Base-by-base conservation (phyloP, 202 grass and related monocot genomes). In the Cymbopogon flexuosus region DNA sequence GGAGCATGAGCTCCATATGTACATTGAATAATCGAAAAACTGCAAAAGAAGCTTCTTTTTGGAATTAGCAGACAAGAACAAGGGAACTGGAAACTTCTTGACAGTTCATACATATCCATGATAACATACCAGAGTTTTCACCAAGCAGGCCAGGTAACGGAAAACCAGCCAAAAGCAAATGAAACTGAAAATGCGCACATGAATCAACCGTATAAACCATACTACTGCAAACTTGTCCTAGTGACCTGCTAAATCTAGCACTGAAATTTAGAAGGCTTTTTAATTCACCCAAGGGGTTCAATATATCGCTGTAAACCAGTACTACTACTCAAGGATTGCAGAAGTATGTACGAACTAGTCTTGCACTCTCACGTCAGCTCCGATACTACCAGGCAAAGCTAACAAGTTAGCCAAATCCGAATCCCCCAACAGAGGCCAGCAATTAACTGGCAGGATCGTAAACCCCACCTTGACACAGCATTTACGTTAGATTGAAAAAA, bases 221-320 rank as follows among this genome's bases (percentile, higher is more conserved):
- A 33, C 5, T n/a, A 15, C 24, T 16, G 4, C 16, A 49, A 76
- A 79, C 33, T 23, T 62, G 14, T 56, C 34, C 37, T 12, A 73
- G 15, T 43, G 21, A 59, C 23, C 27, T 11, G 31, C 18, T 19
- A 68, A 59, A 68, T 24, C 47, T 29, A 68, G 60, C 31, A n/a
- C 23, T 58, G n/a, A 65, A 79, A 79, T 31, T 79, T 47, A 73
- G 67, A 87, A 47, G 75, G 56, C 35, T 66, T 23, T 0, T 0
- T 58, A 65, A 22, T 36, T 85, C 65, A 66, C 8, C 12, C 3
- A 30, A 71, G 43, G 2, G 14, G 27, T 58, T 58, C 24, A 18
- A 75, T 4, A 29, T 77, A 45, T 27, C n/a, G 5, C n/a, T 40
- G 35, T 27, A 45, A 75, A 57, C 22, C 9, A 63, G 6, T n/a